phyloP scores from a whole-genome alignment of 2,329 filamentous ascomycete species.

The Fusarium zealandicum region DNA sequence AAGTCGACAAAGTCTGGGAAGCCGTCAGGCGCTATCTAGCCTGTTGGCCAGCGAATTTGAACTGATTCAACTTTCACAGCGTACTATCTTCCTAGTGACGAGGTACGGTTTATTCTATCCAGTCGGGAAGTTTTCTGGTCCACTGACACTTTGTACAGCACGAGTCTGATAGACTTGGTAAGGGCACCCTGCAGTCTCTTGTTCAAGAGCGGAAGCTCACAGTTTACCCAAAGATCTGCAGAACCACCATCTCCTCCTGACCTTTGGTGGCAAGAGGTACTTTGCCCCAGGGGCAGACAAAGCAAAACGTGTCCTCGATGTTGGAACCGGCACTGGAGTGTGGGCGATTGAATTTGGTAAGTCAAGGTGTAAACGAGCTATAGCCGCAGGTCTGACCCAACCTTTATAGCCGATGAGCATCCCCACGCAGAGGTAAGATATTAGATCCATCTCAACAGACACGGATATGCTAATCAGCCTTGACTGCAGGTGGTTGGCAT shows the following conservation, averaged over 20 bases:
- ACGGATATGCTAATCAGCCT: too few relatives aligned
- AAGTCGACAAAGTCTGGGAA: not conserved
- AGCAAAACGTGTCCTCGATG: conserved; percentile 19
- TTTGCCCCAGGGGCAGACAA: conserved; percentile 13
- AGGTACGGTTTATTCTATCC: not conserved
- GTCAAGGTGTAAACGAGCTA: not conserved
- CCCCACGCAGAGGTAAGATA: conserved; percentile 19
- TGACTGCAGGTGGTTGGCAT: conserved; percentile 11
- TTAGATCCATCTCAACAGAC: too few relatives aligned
- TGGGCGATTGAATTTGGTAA: conserved; percentile 23
- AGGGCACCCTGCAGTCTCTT: rapidly evolving
- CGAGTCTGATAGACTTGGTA: conserved; percentile 27
- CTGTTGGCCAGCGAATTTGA: rapidly evolving
- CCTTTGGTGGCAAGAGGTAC: conserved; percentile 12
- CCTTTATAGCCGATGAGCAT: conserved; percentile 20
- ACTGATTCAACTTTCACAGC: not conserved
- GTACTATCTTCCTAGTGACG: conserved; percentile 27
- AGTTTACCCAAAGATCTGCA: conserved; percentile 8
- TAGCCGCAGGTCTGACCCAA: too few relatives aligned
- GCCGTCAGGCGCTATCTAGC: too few relatives aligned
- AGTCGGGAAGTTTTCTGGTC: rapidly evolving
- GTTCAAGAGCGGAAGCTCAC: not conserved
- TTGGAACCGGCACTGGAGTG: conserved; percentile 26
- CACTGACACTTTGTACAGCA: not conserved
- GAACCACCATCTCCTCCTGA: conserved; percentile 20